These are phyloP conservation scores for Strigomonas culicis DNA, from an alignment of 208 protist species.

Conservation along the genomic window DNA sequence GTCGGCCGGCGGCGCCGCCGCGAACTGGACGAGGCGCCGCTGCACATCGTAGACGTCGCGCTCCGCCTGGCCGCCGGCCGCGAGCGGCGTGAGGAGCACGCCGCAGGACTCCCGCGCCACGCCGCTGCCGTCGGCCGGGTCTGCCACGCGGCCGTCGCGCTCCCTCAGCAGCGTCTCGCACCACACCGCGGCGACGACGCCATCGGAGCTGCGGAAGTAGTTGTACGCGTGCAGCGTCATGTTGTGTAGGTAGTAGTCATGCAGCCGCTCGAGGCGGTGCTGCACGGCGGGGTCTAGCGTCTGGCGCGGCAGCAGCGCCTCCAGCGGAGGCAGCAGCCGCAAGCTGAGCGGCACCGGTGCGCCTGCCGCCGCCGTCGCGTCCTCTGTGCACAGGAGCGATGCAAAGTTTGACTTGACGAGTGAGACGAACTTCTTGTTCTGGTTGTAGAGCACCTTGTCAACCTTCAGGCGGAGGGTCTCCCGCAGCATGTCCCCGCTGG, in stretches of 20 bases:
- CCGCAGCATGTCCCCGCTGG: not conserved
- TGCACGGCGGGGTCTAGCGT: not conserved
- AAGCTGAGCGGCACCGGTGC: constrained; percentile 12
- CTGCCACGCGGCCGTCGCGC: not conserved
- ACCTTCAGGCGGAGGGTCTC: not conserved
- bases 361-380: not conserved
- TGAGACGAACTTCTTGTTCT: constrained; percentile 9
- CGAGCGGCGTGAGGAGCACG: constrained; percentile 52
- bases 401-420: not conserved
- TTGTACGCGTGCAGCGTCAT: constrained; percentile 73
- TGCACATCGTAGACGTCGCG: constrained; percentile 35
- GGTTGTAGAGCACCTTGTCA: constrained; percentile 8
- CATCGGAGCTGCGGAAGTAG: constrained; percentile 69
- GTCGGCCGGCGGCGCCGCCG: constrained; percentile 6
- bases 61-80: constrained; percentile 42
- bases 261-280: constrained; percentile 12
- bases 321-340: not conserved
- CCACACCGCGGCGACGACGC: constrained; percentile 41
- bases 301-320: constrained; percentile 24
- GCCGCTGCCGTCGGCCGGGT: not conserved
- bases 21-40: constrained; percentile 28
- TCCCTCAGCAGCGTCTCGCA: constrained; percentile 16
- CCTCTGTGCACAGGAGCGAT: constrained; percentile 13
- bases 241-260: constrained; percentile 53
- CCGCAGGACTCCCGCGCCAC: constrained; percentile 44